Evolutionary conservation across 2,329 filamentous ascomycete genomes (phyloP).

Genomic region (Lanzia echinophila): DNA sequence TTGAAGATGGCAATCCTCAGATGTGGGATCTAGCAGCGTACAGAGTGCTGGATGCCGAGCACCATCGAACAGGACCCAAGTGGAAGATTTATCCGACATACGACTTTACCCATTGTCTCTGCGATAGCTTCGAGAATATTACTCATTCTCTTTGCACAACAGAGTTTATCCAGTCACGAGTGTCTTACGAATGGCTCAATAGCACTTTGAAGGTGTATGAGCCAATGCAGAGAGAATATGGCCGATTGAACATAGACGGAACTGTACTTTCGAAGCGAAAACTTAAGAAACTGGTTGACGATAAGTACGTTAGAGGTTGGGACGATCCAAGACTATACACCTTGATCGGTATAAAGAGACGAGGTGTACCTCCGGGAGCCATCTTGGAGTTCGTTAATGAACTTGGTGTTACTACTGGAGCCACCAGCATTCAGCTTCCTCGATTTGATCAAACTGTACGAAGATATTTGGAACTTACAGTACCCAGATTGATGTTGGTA

Average conservation of each 20-base stretch:
- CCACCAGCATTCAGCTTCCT: constrained; percentile 69
- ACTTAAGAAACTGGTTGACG: constrained; percentile 70
- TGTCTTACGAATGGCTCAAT: constrained; percentile 88
- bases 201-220: constrained; percentile 75
- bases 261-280: constrained; percentile 85
- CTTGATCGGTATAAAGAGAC: constrained; percentile 72
- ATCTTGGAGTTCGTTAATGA: constrained; percentile 88
- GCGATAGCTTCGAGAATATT: constrained; percentile 87
- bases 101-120: constrained; percentile 85
- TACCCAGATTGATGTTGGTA: constrained; percentile 83
- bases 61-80: constrained; percentile 71
- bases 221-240: constrained; percentile 88
- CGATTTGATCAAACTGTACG: constrained; percentile 84
- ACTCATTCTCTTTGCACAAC: constrained; percentile 91
- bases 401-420: constrained; percentile 79
- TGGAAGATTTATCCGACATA: constrained; percentile 97
- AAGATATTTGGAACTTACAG: constrained; percentile 78
- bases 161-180: constrained; percentile 78
- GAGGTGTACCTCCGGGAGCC: constrained; percentile 81
- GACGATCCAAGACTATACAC: constrained; percentile 89
- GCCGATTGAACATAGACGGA: constrained; percentile 71
- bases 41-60: constrained; percentile 68
- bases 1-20: constrained; percentile 77
- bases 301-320: constrained; percentile 77
- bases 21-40: constrained; percentile 97